Evolutionary conservation across 257 asterid species (phyloP).

Genomic region (Anisodus tanguticus): DNA sequence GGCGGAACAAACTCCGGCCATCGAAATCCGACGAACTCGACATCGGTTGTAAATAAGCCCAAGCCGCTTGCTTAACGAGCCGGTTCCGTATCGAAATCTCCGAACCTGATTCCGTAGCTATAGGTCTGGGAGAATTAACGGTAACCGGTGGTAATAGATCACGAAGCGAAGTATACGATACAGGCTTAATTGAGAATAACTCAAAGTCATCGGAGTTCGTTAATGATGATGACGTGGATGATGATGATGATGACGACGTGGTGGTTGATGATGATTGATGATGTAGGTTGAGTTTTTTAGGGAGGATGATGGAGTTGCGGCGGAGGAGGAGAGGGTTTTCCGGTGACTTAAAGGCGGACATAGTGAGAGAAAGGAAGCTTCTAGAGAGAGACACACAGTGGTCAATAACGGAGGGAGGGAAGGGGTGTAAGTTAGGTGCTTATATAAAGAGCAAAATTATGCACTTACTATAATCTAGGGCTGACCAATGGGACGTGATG

Average conservation of each 20-base stretch:
- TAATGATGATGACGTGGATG: conserved; percentile 37
- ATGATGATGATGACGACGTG: not conserved
- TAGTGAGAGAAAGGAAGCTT: conserved; percentile 18
- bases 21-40: conserved; percentile 58
- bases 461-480: no score
- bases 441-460: not conserved
- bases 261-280: conserved; percentile 35
- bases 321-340: conserved; percentile 47
- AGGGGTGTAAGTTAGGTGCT: not conserved
- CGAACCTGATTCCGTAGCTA: conserved; percentile 34
- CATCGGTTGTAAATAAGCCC: conserved; percentile 98
- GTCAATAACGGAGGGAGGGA: conserved; percentile 13
- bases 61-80: conserved; percentile 89
- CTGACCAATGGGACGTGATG: no score
- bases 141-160: conserved; percentile 62
- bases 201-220: conserved; percentile 46
- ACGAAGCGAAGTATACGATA: conserved; percentile 64
- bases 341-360: conserved; percentile 44
- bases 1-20: conserved; percentile 46
- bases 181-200: conserved; percentile 49
- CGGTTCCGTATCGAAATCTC: conserved; percentile 79
- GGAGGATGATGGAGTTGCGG: conserved; percentile 42
- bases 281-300: conserved; percentile 42
- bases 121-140: conserved; percentile 61
- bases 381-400: not conserved